Base-by-base conservation (phyloP, 768 basidiomycete genomes). In the Boletus fagicola region DNA sequence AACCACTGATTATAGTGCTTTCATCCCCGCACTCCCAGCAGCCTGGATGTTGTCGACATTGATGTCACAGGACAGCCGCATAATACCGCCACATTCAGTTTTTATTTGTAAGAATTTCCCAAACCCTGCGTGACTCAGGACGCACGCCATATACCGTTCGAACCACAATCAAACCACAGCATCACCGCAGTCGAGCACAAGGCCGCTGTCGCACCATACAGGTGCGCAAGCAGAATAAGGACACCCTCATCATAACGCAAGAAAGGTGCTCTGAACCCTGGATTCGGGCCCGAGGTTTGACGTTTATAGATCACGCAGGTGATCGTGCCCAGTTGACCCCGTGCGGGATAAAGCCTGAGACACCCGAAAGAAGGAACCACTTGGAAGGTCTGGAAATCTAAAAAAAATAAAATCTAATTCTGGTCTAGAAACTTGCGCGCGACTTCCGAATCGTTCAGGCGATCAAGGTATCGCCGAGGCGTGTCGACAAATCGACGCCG, bases 401-500 rank as follows among this genome's bases (percentile, higher is more conserved):
- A 33, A 40, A 65, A 58, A 40, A 61, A n/a, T n/a, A n/a, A n/a
- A 46, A 33, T 46, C 60, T 45, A 50, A 62, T 49, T 59, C 49
- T 57, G 48, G 50, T 44, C 24, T 31, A 52, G 43, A 48, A 33
- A 31, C 36, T 22, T n/a, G 48, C 13, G 31, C 36, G 35, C 39
- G 10, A 50, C 39, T 43, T 53, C 30, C 11, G 33, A 42, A 40
- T 18, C 38, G 12, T 39, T 6, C 35, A 44, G 40, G n/a, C 33
- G 20, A 45, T 31, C 24, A 4, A 53, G 56, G 47, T 53, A 65
- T 61, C 61, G 15, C 68, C 68, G 60, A 59, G 63, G 58, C n/a
- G 24, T 24, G 47, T 39, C 38, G 30, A 59, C 45, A 56, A 42
- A 51, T 52, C 30, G 12, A 47, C n/a, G 3, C n/a, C 46, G 51